Evolutionary conservation across 495 filamentous ascomycete genomes (phyloP), one percentile per base, ranked within the genome.

Genomic region (Tetracladium setigerum): DNA sequence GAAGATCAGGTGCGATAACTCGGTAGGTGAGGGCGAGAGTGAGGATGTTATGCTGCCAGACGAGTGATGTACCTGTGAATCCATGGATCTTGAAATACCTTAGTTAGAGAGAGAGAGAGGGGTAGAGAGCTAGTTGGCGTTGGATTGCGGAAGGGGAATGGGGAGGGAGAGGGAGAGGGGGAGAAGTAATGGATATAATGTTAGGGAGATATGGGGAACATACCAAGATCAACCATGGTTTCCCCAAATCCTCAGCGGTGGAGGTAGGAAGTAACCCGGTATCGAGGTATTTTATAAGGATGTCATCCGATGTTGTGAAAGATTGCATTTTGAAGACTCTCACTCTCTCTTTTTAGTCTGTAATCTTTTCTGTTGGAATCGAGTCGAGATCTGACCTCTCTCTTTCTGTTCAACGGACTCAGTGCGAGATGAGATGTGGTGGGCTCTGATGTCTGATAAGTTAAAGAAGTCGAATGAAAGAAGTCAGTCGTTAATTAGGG

Each of bases 21-120:
- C 61, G 50, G 39, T 50, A 48, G 3, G 36, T 24, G 8, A 22
- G 1, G 11, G 41, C 35, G 6, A 72, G 53, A 0, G 45, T 43
- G 1, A 42, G 49, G 44, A 61, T 55, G 52, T 72, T 74, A 33
- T 58, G 58, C 30, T 51, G 52, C 62, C 70, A 74, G 43, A 71
- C 71, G 14, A 40, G 52, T 9, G 63, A 65, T 10, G 63, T 67
- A 0, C 70, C 69, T 44, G 62, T 67, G 54, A 74, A 74, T 42
- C 70, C 70, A 46, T 74, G 70, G 8, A 74, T 60, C 57, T 58
- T 36, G 14, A 30, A 12, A 14, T 19, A 15, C 27, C 40, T 56
- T 39, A 49, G 49, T 13, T 2, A 45, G 31, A 12, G 24, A 42
- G 17, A 27, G 36, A 38, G 10, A 16, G 14, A 33, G 30, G 41